Conservation (phyloP, 495 filamentous ascomycete genomes). For the Astrothelium subdiscretum region DNA sequence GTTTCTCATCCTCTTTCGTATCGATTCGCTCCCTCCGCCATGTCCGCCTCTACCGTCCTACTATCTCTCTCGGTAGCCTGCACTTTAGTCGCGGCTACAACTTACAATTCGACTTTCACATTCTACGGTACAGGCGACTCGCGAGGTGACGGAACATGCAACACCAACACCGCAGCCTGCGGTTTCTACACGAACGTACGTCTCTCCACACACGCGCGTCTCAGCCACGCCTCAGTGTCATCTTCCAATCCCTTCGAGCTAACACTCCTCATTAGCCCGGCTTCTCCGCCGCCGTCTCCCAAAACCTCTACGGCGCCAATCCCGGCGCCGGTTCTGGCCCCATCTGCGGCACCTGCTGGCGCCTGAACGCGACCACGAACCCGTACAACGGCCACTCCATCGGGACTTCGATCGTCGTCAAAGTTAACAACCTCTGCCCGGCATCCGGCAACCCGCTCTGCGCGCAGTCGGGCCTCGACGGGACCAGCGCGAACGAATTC, state of each 20-base stretch:
- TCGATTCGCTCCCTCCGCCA: neutral
- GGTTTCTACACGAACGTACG: slow-evolving; percentile 13
- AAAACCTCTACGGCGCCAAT: slow-evolving; percentile 28
- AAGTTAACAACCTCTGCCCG: slow-evolving; percentile 30
- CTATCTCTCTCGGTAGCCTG: neutral
- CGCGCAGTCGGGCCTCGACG: slow-evolving; percentile 16
- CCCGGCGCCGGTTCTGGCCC: slow-evolving; percentile 25
- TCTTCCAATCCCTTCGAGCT: neutral
- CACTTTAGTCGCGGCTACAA: neutral
- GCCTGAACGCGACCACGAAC: slow-evolving; percentile 20
- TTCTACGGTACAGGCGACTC: slow-evolving; percentile 14
- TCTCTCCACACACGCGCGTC: neutral
- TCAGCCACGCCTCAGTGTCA: neutral
- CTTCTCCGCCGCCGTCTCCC: slow-evolving; percentile 26
- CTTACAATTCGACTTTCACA: slow-evolving; percentile 19
- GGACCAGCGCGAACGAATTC: slow-evolving; percentile 19
- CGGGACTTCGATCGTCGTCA: slow-evolving; percentile 22
- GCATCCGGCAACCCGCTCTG: slow-evolving; percentile 28
- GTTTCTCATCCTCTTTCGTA: neutral
- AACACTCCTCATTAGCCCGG: slow-evolving; percentile 2
- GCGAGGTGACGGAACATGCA: slow-evolving; percentile 12
- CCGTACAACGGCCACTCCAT: slow-evolving; percentile 13
- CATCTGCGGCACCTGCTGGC: slow-evolving; percentile 28
- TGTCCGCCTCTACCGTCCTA: neutral
- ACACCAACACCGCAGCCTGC: slow-evolving; percentile 14